Evolutionary conservation across 257 asterid genomes (phyloP).

Genomic region (Forsythia suspensa): DNA sequence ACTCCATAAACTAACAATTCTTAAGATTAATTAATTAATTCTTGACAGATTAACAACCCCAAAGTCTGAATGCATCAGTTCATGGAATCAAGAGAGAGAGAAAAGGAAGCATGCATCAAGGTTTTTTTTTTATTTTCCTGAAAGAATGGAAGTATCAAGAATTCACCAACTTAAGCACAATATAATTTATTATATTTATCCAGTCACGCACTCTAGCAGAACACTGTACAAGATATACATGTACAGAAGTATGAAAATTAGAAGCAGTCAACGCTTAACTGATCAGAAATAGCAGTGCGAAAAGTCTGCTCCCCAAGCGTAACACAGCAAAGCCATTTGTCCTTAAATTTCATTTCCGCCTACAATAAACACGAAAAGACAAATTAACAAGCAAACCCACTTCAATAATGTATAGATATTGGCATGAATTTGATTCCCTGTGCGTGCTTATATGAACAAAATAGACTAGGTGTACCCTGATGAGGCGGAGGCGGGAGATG

Average conservation of each 20-base stretch:
- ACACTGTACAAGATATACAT: not conserved
- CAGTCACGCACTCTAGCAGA: not conserved
- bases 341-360: constrained; percentile 98
- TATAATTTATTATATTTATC: not conserved
- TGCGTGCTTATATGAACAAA: not conserved
- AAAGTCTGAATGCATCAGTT: not conserved
- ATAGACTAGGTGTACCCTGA: constrained; percentile 38
- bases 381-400: constrained; percentile 11
- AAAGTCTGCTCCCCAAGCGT: constrained; percentile 95
- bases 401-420: not conserved
- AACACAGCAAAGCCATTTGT: constrained; percentile 91
- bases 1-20: not conserved
- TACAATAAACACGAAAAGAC: constrained; percentile 27
- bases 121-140: too few species aligned
- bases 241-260: not conserved
- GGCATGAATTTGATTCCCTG: not conserved
- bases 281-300: constrained; percentile 72
- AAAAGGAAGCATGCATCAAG: too few species aligned
- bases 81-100: too few species aligned
- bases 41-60: not conserved
- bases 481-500: constrained; percentile 72
- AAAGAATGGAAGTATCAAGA: not conserved
- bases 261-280: constrained; percentile 44
- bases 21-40: not conserved
- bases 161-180: not conserved